phyloP scores from a whole-genome alignment of 352 stramenopile genomes.

The Plasmopara viticola region DNA sequence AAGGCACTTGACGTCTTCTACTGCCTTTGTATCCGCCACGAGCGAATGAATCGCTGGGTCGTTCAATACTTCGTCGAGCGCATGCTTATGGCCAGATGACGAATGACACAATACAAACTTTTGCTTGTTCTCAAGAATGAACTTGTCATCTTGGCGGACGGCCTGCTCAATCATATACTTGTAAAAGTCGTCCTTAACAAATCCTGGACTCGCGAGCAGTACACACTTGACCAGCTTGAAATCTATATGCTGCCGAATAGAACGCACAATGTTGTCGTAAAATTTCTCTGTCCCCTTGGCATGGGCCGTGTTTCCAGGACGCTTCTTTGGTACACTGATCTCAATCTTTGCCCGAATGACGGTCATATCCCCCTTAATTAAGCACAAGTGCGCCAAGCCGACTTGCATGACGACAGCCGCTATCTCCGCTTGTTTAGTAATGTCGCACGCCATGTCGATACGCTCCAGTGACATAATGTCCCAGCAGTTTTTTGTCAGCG shows the following conservation, averaged over 20 bases:
- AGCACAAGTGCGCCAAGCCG: conserved; percentile 93
- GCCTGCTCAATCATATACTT: conserved; percentile 92
- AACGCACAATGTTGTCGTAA: conserved; percentile 95
- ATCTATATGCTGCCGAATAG: conserved; percentile 93
- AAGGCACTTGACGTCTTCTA: conserved; percentile 88
- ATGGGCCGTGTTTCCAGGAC: conserved; percentile 90
- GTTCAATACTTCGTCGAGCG: conserved; percentile 95
- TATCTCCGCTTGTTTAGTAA: conserved; percentile 92
- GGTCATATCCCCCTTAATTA: conserved; percentile 97
- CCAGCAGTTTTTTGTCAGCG: conserved; percentile 94
- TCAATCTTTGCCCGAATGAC: conserved; percentile 94
- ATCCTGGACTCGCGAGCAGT: conserved; percentile 93
- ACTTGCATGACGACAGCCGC: conserved; percentile 95
- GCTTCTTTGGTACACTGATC: conserved; percentile 95
- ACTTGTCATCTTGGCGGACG: conserved; percentile 90
- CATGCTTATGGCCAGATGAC: conserved; percentile 96
- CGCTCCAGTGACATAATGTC: conserved; percentile 96
- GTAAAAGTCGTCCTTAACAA: conserved; percentile 98
- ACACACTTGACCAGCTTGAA: conserved; percentile 96
- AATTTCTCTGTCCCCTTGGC: conserved; percentile 93
- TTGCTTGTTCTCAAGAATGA: conserved; percentile 93
- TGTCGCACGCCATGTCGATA: conserved; percentile 93
- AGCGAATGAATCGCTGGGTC: conserved; percentile 88
- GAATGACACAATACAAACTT: conserved; percentile 96
- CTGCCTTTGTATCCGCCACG: conserved; percentile 93